Conservation (phyloP, 129 eudicot genomes). For the Daucus carota region DH1_v3.0 NC_030385.2:31395001-31395500, state of each 20-base stretch:
- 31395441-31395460: not conserved
- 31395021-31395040: not conserved
- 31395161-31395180: slow-evolving; percentile 66
- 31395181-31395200: not conserved
- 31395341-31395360: not conserved
- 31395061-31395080: slow-evolving; percentile 25
- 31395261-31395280: not conserved
- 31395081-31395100: slow-evolving; percentile 52
- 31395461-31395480: not conserved
- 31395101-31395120: slow-evolving; percentile 80
- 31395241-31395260: not conserved
- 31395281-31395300: not conserved
- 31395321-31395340: not conserved
- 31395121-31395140: slow-evolving; percentile 69
- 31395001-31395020: not conserved
- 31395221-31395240: not conserved
- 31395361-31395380: not conserved
- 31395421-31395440: not conserved
- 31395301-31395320: not conserved
- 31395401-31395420: not conserved
- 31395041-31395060: not conserved
- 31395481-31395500: not conserved
- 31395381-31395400: not conserved
- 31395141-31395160: slow-evolving; percentile 86
- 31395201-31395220: not conserved